Conservation (phyloP, 1,284 basidiomycete genomes). For the Ustilago bromivora region DNA sequence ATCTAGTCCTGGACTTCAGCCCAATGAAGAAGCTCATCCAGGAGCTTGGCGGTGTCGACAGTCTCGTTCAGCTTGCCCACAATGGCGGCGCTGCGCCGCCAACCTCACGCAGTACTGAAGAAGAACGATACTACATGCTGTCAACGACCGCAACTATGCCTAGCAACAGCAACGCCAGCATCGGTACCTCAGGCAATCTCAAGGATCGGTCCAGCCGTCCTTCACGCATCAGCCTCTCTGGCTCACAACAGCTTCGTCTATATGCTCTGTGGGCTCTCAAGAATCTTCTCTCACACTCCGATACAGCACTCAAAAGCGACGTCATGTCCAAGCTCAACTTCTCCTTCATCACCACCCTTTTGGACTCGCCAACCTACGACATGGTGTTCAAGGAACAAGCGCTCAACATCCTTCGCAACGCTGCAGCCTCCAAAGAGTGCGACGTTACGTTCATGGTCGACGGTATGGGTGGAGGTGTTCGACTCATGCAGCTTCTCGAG, state of each 20-base stretch:
- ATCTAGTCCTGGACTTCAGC: conserved; percentile 63
- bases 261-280: conserved; percentile 67
- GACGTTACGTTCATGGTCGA: conserved; percentile 57
- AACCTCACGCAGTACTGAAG: conserved; percentile 6
- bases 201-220: not conserved
- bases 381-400: conserved; percentile 60
- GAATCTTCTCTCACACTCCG: conserved; percentile 59
- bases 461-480: conserved; percentile 48
- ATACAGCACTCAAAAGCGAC: conserved; percentile 38
- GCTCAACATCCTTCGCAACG: conserved; percentile 64
- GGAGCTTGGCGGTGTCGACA: conserved; percentile 53
- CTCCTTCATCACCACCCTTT: conserved; percentile 28
- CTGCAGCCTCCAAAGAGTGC: conserved; percentile 38
- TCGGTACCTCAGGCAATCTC: not conserved
- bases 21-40: conserved; percentile 63
- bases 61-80: conserved; percentile 46
- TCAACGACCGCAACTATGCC: conserved; percentile 25
- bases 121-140: conserved; percentile 24
- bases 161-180: not conserved
- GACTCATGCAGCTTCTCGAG: conserved; percentile 54
- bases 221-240: conserved; percentile 10
- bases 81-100: conserved; percentile 5
- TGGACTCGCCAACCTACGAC: conserved; percentile 19
- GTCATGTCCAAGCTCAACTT: conserved; percentile 51
- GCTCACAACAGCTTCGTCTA: conserved; percentile 44